phyloP scores from a whole-genome alignment of 2,329 filamentous ascomycete genomes.

The Fusarium brevicatenulatum region DNA sequence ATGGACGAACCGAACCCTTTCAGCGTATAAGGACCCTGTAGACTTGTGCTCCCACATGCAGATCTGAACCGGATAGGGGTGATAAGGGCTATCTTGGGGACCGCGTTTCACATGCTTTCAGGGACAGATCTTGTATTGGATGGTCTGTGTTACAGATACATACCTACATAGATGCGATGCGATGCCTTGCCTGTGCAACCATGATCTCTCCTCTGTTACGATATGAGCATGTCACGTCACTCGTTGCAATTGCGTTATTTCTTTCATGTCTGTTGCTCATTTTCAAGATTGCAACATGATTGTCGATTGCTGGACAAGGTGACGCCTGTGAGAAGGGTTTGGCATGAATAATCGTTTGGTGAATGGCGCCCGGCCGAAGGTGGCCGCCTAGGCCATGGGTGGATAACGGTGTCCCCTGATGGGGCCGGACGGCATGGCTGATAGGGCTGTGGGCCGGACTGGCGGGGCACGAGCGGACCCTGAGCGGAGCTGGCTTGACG shows the following conservation, averaged over 20 bases:
- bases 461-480: constrained; percentile 21
- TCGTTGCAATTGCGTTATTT: neutral
- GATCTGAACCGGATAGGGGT: constrained; percentile 14
- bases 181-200: constrained; percentile 2
- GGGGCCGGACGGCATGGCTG: constrained; percentile 44
- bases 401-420: constrained; percentile 13
- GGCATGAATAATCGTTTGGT: constrained; percentile 28
- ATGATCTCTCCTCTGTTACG: neutral
- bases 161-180: neutral
- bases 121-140: constrained; percentile 10
- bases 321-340: constrained; percentile 8
- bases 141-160: constrained; percentile 8
- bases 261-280: neutral
- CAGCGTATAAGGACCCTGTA: constrained; percentile 18
- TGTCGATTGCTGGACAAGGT: constrained; percentile 13
- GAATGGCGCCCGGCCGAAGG: constrained; percentile 31
- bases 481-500: constrained; percentile 43
- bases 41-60: constrained; percentile 15
- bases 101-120: constrained; percentile 38
- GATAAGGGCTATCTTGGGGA: constrained; percentile 28
- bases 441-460: constrained; percentile 44
- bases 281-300: constrained; percentile 10
- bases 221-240: neutral
- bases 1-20: constrained; percentile 27
- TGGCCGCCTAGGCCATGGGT: constrained; percentile 11